phyloP scores from a whole-genome alignment of 2,329 filamentous ascomycete genomes.

The Neofusicoccum parvum region DNA sequence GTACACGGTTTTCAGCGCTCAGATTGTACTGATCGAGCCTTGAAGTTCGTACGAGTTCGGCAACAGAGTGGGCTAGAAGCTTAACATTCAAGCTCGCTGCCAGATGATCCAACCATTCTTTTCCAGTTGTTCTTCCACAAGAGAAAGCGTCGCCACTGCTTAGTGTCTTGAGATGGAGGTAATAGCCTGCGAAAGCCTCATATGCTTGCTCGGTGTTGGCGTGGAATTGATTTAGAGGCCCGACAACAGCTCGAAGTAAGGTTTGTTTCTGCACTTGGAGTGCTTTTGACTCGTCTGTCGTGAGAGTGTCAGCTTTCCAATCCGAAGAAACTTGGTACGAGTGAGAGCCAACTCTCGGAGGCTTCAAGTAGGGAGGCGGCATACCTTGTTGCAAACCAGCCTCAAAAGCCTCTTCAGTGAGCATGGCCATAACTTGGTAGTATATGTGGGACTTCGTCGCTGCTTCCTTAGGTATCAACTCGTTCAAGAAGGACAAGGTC shows the following conservation, averaged over 20 bases:
- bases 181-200: constrained; percentile 12
- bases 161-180: constrained; percentile 19
- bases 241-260: constrained; percentile 20
- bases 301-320: not conserved
- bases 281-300: too few relatives aligned
- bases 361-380: not conserved
- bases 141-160: constrained; percentile 41
- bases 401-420: constrained; percentile 6
- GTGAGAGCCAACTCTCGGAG: not conserved
- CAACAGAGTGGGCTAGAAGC: constrained; percentile 39
- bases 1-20: constrained; percentile 49
- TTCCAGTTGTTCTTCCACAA: constrained; percentile 31
- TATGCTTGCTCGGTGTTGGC: constrained; percentile 24
- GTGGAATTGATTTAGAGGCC: constrained; percentile 36
- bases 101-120: constrained; percentile 42
- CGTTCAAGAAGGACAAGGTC: constrained; percentile 34
- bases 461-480: constrained; percentile 37
- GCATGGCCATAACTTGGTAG: constrained; percentile 27
- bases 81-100: constrained; percentile 55
- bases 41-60: constrained; percentile 32
- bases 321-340: not conserved
- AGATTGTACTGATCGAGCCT: constrained; percentile 31
- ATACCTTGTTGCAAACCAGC: not conserved
- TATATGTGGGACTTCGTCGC: constrained; percentile 35
- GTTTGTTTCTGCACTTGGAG: not conserved